Evolutionary conservation across 306 rosid species (phyloP), one percentile per base, ranked within the genome.

Genomic region (Abrus pulchellus): DNA sequence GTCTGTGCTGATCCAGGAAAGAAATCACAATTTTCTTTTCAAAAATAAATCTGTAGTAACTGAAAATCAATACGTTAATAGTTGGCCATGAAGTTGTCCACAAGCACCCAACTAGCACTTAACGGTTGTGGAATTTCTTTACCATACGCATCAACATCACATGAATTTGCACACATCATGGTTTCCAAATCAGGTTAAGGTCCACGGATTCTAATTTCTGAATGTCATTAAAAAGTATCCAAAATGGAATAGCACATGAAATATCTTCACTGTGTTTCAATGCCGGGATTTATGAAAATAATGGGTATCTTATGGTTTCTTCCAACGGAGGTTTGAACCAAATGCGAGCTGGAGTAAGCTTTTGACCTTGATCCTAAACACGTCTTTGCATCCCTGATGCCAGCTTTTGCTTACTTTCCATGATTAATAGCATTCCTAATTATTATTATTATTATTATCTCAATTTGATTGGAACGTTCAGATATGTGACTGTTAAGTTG

Each of bases 301-400:
- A 88, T 79, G 93, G 93, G 64, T 91, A 89, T 76, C 73, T 91
- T 67, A 91, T 85, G 90, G 93, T 91, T 78, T 91, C 97, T 27
- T 86, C 90, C 45, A 91, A 91, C 32, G 97, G 97, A 79, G 97
- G 97, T 77, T 77, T 91, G 69, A 91, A 91, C 84, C 97, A 91
- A 85, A 91, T 89, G 97, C 77, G 97, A 71, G 87, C 88, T 6
- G 97, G 93, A 47, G 97, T 88, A 83, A 84, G 93, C 69, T 73
- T 45, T 64, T 76, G 5, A 3, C 5, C 29, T 48, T 57, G 36
- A 20, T 10, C 28, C 44, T n/a, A n/a, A n/a, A n/a, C n/a, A n/a
- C n/a, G n/a, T n/a, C n/a, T n/a, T n/a, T n/a, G n/a, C n/a, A n/a
- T n/a, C n/a, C n/a, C n/a, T n/a, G n/a, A n/a, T n/a, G n/a, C n/a